phyloP scores from a whole-genome alignment of 208 protist genomes.

The Trypanosoma caninum region DNA sequence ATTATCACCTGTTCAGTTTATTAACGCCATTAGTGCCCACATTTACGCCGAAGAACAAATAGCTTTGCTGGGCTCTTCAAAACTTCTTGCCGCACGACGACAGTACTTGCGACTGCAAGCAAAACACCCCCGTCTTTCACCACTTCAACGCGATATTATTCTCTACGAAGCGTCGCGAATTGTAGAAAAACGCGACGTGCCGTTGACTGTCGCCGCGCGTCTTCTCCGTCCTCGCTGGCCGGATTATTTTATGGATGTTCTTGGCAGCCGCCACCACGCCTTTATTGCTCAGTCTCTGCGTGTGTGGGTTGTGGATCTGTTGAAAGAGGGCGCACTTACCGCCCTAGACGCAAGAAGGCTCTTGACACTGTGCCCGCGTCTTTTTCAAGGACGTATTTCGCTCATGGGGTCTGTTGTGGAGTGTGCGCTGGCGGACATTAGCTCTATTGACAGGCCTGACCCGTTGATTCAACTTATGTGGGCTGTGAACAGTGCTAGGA shows the following conservation, averaged over 20 bases:
- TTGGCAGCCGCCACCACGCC: constrained; percentile 24
- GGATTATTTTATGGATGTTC: constrained; percentile 20
- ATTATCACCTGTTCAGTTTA: background rate
- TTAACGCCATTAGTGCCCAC: constrained; percentile 7
- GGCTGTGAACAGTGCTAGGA: constrained; percentile 41
- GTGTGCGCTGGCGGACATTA: constrained; percentile 35
- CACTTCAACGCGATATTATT: constrained; percentile 27
- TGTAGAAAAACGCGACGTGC: constrained; percentile 35
- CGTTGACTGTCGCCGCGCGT: constrained; percentile 42
- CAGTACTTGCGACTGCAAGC: constrained; percentile 10
- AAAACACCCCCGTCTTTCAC: background rate
- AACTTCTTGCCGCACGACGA: constrained; percentile 6
- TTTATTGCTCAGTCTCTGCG: constrained; percentile 34
- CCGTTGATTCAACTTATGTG: constrained; percentile 64
- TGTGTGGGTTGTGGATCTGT: constrained; percentile 42
- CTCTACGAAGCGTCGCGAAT: constrained; percentile 27
- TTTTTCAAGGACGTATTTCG: constrained; percentile 20
- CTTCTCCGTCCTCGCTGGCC: constrained; percentile 56
- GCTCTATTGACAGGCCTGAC: constrained; percentile 29
- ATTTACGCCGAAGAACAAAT: constrained; percentile 19
- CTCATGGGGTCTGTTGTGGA: constrained; percentile 51
- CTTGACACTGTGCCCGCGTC: constrained; percentile 31
- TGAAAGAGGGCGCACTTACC: constrained; percentile 21
- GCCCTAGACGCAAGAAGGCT: constrained; percentile 42
- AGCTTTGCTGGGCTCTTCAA: constrained; percentile 6